phyloP scores from a whole-genome alignment of 2,329 filamentous ascomycete species.

The Arthrinium puccinioides region DNA sequence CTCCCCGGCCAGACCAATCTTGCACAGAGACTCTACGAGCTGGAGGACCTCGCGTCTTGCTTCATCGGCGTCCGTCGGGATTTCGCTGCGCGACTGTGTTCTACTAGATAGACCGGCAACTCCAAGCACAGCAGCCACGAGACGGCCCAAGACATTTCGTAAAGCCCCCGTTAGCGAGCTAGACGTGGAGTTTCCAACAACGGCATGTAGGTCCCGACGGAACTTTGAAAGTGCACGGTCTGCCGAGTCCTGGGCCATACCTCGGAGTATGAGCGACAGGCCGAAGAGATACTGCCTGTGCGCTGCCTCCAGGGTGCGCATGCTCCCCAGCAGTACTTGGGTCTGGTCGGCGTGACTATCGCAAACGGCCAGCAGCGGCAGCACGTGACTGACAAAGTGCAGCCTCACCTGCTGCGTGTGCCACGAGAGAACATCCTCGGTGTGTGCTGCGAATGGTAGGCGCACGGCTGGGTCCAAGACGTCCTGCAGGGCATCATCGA shows the following conservation, averaged over 20 bases:
- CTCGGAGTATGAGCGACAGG: slow-evolving; percentile 42
- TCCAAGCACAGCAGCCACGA: slow-evolving; percentile 43
- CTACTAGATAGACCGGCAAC: slow-evolving; percentile 14
- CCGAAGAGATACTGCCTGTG: slow-evolving; percentile 51
- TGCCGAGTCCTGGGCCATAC: slow-evolving; percentile 31
- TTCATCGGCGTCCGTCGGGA: slow-evolving; percentile 23
- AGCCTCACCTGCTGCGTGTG: slow-evolving; percentile 53
- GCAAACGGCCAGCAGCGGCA: slow-evolving; percentile 46
- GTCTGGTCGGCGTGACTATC: slow-evolving; percentile 31
- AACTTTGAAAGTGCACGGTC: slow-evolving; percentile 42
- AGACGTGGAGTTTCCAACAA: slow-evolving; percentile 57
- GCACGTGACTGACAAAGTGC: slow-evolving; percentile 53
- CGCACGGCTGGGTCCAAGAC: slow-evolving; percentile 39
- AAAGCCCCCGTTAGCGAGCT: slow-evolving; percentile 46
- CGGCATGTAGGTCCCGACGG: slow-evolving; percentile 53
- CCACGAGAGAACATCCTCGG: slow-evolving; percentile 52
- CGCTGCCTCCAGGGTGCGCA: slow-evolving; percentile 52
- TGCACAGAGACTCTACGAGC: slow-evolving; percentile 51
- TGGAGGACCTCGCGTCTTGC: slow-evolving; percentile 45
- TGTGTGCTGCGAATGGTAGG: slow-evolving; percentile 42
- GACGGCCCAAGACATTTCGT: slow-evolving; percentile 42
- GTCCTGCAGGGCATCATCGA: slow-evolving; percentile 45
- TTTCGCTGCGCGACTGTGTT: slow-evolving; percentile 6
- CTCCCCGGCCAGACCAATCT: slow-evolving; percentile 63
- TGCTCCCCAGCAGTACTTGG: slow-evolving; percentile 42